Conservation (phyloP, 495 filamentous ascomycete species). For the Trichoderma reesei region DNA sequence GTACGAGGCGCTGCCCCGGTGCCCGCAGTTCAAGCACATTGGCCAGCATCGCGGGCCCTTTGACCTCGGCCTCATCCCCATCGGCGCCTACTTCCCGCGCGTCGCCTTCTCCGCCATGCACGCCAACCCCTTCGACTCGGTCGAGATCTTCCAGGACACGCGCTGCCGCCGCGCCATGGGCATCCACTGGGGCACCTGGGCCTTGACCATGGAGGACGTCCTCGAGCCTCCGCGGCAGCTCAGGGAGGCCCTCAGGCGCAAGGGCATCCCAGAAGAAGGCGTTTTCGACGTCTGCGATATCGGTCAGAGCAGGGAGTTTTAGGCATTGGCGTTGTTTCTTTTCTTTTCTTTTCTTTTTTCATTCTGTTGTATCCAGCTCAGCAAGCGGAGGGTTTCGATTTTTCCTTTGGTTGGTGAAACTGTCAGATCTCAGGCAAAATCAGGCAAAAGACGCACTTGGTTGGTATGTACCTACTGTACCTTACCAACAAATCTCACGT, state of each 20-base stretch:
- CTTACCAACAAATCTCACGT: not conserved
- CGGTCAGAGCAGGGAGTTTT: conserved; percentile 76
- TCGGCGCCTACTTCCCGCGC: conserved; percentile 83
- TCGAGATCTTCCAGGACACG: conserved; percentile 85
- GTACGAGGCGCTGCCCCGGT: conserved; percentile 56
- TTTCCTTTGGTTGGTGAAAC: no score
- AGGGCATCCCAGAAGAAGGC: conserved; percentile 60
- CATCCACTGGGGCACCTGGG: conserved; percentile 95
- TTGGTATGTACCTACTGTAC: no score
- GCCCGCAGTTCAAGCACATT: conserved; percentile 82
- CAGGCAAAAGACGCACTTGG: not conserved
- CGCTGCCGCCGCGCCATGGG: conserved; percentile 73
- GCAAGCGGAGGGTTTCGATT: no score
- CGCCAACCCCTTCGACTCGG: conserved; percentile 78
- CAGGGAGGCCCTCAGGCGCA: conserved; percentile 61
- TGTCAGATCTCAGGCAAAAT: no score
- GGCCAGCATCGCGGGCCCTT: conserved; percentile 77
- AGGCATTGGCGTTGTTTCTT: not conserved
- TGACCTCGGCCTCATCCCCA: conserved; percentile 89
- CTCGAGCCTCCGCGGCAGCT: conserved; percentile 73
- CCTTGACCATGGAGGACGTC: conserved; percentile 76
- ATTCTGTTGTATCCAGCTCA: no score
- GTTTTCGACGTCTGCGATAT: conserved; percentile 85
- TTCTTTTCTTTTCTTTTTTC: no score
- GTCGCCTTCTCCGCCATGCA: conserved; percentile 71